Evolutionary conservation across 2,329 filamentous ascomycete genomes (phyloP).

Genomic region (Kalmusia sp.): DNA sequence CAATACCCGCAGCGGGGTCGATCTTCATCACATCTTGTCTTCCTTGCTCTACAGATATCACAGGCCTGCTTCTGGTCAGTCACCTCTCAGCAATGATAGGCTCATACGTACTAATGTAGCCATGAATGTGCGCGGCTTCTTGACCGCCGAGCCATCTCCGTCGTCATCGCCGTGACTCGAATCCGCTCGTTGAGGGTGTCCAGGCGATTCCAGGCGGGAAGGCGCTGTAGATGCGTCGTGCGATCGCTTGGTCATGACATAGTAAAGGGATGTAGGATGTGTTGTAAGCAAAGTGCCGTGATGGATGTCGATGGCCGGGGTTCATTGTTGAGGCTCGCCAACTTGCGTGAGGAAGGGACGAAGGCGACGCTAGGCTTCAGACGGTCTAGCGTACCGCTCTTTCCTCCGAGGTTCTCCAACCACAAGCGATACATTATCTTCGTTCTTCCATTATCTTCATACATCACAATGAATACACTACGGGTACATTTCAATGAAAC

Average conservation of each 20-base stretch:
- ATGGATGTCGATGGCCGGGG: not conserved
- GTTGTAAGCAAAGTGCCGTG: not conserved
- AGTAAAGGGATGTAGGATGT: not conserved
- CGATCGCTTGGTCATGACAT: constrained; percentile 48
- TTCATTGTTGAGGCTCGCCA: not conserved
- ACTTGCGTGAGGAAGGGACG: not conserved
- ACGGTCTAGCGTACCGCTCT: too few relatives aligned
- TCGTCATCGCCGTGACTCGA: constrained; percentile 27
- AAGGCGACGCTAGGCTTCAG: not conserved
- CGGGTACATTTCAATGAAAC: too few relatives aligned
- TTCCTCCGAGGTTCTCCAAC: too few relatives aligned
- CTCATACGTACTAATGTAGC: constrained; percentile 35
- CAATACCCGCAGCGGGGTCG: constrained; percentile 60
- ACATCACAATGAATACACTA: too few relatives aligned
- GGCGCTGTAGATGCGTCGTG: constrained; percentile 28
- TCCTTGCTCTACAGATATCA: constrained; percentile 61
- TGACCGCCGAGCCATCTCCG: constrained; percentile 33
- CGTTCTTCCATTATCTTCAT: too few relatives aligned
- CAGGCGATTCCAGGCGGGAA: constrained; percentile 24
- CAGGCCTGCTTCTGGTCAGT: constrained; percentile 53
- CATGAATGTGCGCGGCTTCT: constrained; percentile 46
- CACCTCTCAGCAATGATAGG: not conserved
- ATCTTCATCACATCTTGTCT: constrained; percentile 63
- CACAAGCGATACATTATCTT: too few relatives aligned
- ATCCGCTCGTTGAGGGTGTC: constrained; percentile 25